Conservation (phyloP, 345 rosid genomes). For the Eutrema heterophyllum region DNA sequence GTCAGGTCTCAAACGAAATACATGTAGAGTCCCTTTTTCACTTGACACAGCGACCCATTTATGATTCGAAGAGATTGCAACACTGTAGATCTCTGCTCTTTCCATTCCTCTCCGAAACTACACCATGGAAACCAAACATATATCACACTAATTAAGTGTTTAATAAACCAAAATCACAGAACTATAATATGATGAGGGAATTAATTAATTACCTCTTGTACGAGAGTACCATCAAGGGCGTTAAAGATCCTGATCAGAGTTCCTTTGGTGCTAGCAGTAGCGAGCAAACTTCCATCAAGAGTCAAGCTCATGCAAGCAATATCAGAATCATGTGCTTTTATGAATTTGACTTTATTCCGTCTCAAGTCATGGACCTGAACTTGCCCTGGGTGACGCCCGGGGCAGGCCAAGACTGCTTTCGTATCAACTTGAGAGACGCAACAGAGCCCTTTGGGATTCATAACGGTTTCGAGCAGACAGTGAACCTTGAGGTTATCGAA, state of each 20-base stretch:
- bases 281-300: conserved; percentile 73
- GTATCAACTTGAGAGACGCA: conserved; percentile 63
- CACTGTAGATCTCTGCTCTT: conserved; percentile 66
- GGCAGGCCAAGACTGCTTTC: conserved; percentile 72
- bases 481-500: conserved; percentile 58
- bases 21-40: conserved; percentile 79
- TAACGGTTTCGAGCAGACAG: conserved; percentile 55
- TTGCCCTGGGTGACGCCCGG: conserved; percentile 67
- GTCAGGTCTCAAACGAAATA: conserved; percentile 67
- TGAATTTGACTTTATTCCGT: conserved; percentile 47
- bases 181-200: not conserved
- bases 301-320: conserved; percentile 68
- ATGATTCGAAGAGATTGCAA: conserved; percentile 56
- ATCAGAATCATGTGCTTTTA: conserved; percentile 70
- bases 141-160: not conserved
- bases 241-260: conserved; percentile 85
- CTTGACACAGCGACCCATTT: conserved; percentile 86
- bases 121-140: conserved; percentile 11
- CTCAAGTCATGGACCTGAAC: conserved; percentile 77
- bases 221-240: conserved; percentile 68
- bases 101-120: conserved; percentile 86
- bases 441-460: conserved; percentile 70
- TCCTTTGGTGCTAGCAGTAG: conserved; percentile 78
- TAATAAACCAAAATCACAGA: not conserved
- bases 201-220: conserved; percentile 64